Percentiles rank a stretch among this genome's conserved stretches.
phyloP scores from a whole-genome alignment of 176 grass and related monocot genomes.

The Cenchrus americanus region DNA sequence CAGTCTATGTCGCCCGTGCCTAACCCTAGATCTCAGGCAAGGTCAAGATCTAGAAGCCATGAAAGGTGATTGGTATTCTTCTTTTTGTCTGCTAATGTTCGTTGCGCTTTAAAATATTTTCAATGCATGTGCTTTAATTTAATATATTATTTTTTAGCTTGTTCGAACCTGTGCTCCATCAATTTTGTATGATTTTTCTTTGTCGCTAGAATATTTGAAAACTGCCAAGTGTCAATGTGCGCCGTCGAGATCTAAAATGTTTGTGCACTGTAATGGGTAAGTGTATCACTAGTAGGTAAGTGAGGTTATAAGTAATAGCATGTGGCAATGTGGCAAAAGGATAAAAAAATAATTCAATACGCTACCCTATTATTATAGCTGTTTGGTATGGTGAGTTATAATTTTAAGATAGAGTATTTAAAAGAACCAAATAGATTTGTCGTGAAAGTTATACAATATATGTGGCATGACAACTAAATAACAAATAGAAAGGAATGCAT shows the following conservation, averaged over 20 bases:
- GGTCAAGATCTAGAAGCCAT: conserved; percentile 62
- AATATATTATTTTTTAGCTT: background rate
- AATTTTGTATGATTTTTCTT: background rate
- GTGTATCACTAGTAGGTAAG: background rate
- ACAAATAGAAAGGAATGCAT: background rate
- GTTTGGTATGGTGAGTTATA: background rate
- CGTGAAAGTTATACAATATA: background rate
- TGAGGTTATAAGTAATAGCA: background rate
- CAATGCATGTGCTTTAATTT: no score
- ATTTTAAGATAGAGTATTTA: background rate
- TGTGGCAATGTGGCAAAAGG: background rate
- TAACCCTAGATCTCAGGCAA: conserved; percentile 52
- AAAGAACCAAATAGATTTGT: background rate
- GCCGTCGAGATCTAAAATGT: background rate
- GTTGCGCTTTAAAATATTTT: background rate
- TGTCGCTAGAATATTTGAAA: background rate
- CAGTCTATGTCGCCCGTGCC: conserved; percentile 58
- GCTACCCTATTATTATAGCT: background rate
- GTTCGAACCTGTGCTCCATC: background rate
- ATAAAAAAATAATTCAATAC: background rate
- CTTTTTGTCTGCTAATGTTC: background rate
- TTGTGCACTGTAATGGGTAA: background rate
- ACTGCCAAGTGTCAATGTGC: no score
- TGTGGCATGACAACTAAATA: background rate
- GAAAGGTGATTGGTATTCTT: conserved; percentile 52